Evolutionary conservation across 768 basidiomycete genomes (phyloP).

Genomic region (Leccinum uliginosum): DNA sequence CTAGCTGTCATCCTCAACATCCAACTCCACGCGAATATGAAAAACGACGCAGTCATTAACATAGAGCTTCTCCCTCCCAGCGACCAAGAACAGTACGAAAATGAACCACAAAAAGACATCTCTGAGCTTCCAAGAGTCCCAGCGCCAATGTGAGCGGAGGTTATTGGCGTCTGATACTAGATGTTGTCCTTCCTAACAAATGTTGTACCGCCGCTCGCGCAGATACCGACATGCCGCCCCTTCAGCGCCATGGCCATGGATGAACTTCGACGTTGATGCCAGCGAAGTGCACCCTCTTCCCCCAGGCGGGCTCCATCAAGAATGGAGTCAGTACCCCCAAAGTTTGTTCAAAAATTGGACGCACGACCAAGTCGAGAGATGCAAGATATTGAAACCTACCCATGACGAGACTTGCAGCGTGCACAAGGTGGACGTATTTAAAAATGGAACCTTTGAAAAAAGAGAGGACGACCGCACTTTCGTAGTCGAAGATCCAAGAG

Average conservation of each 20-base stretch:
- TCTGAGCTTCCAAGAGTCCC: conserved; percentile 19
- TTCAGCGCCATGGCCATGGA: conserved; percentile 41
- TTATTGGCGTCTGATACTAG: not conserved
- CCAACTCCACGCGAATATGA: conserved; percentile 12
- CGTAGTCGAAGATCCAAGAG: conserved; percentile 13
- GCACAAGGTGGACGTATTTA: conserved; percentile 23
- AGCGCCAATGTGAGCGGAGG: conserved; percentile 23
- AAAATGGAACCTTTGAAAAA: conserved; percentile 16
- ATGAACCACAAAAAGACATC: conserved; percentile 8
- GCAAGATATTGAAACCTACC: conserved; percentile 20
- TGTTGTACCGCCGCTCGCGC: not conserved
- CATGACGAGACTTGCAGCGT: conserved; percentile 12
- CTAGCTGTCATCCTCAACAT: not conserved
- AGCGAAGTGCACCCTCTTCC: conserved; percentile 16
- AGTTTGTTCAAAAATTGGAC: conserved; percentile 35
- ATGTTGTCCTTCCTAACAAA: not conserved
- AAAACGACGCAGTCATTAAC: not conserved
- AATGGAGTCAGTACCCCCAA: conserved; percentile 30
- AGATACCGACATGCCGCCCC: conserved; percentile 39
- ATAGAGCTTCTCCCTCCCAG: not conserved
- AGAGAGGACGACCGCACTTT: not conserved
- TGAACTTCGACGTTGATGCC: conserved; percentile 33
- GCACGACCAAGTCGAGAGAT: conserved; percentile 27
- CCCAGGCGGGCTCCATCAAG: conserved; percentile 4
- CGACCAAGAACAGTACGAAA: conserved; percentile 6